Conservation (phyloP, 192 early-diverging fungal species). For the Bifiguratus adelaidae region DNA sequence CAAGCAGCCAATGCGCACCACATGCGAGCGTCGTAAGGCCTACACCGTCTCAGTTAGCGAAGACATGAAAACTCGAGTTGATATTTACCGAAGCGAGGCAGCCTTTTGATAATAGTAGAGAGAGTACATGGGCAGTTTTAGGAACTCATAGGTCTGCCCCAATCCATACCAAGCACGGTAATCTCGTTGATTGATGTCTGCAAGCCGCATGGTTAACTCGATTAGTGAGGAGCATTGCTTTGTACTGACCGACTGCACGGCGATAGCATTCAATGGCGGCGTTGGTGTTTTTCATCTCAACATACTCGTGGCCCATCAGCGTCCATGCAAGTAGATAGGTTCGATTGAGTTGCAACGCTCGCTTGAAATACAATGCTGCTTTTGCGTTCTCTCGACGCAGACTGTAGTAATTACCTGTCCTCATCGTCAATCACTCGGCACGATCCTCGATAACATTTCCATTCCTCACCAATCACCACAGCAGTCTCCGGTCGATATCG, state of each 20-base stretch:
- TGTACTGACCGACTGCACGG: constrained; percentile 55
- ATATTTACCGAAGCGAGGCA: constrained; percentile 37
- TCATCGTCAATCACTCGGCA: not conserved
- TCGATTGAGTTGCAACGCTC: constrained; percentile 71
- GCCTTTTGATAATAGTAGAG: constrained; percentile 77
- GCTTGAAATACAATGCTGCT: constrained; percentile 78
- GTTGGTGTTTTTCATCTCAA: constrained; percentile 83
- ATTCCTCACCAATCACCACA: constrained; percentile 45
- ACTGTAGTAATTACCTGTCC: constrained; percentile 80
- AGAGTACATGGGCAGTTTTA: constrained; percentile 73
- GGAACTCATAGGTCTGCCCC: constrained; percentile 81
- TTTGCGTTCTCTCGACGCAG: constrained; percentile 69
- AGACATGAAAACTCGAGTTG: not conserved
- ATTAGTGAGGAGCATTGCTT: not conserved
- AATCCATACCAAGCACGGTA: constrained; percentile 90
- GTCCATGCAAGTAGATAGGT: constrained; percentile 78
- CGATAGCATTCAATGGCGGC: constrained; percentile 87
- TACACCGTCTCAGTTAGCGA: not conserved
- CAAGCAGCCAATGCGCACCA: constrained; percentile 72
- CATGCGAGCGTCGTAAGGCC: constrained; percentile 78
- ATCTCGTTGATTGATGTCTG: constrained; percentile 67
- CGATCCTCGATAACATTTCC: not conserved
- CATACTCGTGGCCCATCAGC: constrained; percentile 89
- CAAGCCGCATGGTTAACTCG: not conserved
- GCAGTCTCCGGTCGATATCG: constrained; percentile 84